Percentiles rank a stretch among this genome's conserved stretches.
Conservation (phyloP, 2,329 filamentous ascomycete genomes). For the Monilinia aucupariae region DNA sequence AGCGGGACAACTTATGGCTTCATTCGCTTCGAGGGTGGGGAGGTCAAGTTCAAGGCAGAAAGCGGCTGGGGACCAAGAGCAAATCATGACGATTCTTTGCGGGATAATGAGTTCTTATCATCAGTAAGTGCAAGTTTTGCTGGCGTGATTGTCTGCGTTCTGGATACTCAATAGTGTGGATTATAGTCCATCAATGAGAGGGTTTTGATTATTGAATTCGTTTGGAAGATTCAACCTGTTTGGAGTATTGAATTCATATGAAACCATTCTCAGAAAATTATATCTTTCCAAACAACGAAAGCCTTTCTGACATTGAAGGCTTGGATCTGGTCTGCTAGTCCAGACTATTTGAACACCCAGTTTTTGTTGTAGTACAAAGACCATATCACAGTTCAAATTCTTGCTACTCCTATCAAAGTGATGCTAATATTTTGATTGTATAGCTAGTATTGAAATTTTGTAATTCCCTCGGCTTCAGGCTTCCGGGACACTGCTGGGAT, state of each 20-base stretch:
- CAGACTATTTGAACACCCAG: too few relatives aligned
- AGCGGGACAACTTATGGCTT: conserved; percentile 2
- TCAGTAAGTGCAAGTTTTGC: not conserved
- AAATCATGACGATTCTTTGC: not conserved
- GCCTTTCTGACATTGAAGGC: too few relatives aligned
- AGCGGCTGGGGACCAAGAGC: not conserved
- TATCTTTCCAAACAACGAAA: too few relatives aligned
- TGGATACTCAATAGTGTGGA: not conserved
- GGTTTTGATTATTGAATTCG: too few relatives aligned
- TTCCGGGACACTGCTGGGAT: conserved; percentile 4
- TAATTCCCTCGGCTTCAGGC: conserved; percentile 1
- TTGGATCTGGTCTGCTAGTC: too few relatives aligned
- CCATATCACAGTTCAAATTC: too few relatives aligned
- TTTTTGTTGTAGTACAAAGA: not conserved
- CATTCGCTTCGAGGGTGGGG: not conserved
- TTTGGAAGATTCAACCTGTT: too few relatives aligned
- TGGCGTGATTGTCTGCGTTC: not conserved
- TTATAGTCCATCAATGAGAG: too few relatives aligned
- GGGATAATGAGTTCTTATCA: conserved; percentile 12
- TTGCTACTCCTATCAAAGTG: not conserved
- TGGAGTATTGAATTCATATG: too few relatives aligned
- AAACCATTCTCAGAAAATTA: too few relatives aligned
- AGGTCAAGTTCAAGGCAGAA: not conserved
- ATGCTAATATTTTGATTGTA: not conserved
- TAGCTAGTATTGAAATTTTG: conserved; percentile 11